Conservation (phyloP, 2,329 filamentous ascomycete species). For the Raffaelea arxii region DNA sequence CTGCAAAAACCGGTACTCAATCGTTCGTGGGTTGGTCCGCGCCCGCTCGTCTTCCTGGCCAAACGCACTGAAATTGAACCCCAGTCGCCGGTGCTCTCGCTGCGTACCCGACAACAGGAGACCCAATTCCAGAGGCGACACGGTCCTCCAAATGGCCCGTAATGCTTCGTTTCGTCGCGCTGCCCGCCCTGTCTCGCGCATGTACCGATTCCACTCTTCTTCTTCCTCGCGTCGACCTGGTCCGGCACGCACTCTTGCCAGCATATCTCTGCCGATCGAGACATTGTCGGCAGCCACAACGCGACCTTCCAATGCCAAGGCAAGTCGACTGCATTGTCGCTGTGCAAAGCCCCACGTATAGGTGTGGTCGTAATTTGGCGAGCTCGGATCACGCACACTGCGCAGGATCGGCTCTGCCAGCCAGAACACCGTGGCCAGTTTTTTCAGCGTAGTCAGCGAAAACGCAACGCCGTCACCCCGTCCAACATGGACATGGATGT, state of each 20-base stretch:
- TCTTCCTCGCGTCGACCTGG: constrained; percentile 3
- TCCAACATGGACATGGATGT: constrained; percentile 29
- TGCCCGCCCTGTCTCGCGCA: constrained; percentile 6
- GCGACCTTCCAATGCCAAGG: constrained; percentile 9
- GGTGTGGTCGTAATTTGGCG: constrained; percentile 25
- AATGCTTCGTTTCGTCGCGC: constrained; percentile 15
- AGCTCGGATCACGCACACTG: constrained; percentile 24
- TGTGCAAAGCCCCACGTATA: constrained; percentile 28
- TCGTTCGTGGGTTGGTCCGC: constrained; percentile 22
- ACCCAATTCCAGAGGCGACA: constrained; percentile 21
- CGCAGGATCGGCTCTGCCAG: constrained; percentile 25
- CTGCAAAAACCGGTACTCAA: constrained; percentile 30
- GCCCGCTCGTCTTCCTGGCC: constrained; percentile 25
- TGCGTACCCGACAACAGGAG: constrained; percentile 24
- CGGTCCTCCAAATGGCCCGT: constrained; percentile 19
- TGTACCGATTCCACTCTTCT: constrained; percentile 12
- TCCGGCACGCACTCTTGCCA: constrained; percentile 1
- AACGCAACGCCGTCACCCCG: constrained; percentile 22
- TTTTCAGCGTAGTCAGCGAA: constrained; percentile 22
- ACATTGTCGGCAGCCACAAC: not conserved
- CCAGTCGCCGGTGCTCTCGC: constrained; percentile 24
- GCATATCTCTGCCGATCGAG: constrained; percentile 4
- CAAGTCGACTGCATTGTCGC: constrained; percentile 23
- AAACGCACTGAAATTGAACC: constrained; percentile 31
- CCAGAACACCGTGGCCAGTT: constrained; percentile 26